Evolutionary conservation across 768 basidiomycete species (phyloP).

Genomic region (Naematelia encephala): DNA sequence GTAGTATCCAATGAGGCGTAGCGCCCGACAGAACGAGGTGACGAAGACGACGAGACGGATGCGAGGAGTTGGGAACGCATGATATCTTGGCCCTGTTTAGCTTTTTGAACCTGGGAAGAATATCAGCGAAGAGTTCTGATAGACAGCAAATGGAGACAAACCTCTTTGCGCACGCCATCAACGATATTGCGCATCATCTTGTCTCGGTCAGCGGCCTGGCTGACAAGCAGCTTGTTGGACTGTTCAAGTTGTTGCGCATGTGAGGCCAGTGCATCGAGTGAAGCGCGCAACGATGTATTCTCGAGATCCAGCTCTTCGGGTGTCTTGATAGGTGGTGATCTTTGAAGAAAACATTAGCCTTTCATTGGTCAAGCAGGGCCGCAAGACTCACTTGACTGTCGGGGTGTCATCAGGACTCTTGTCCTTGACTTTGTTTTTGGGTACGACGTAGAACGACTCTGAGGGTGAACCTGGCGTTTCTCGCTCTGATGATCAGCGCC

Average conservation of each 20-base stretch:
- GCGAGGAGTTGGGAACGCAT: conserved; percentile 30
- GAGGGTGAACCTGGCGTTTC: conserved; percentile 4
- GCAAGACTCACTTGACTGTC: background rate
- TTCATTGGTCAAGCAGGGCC: background rate
- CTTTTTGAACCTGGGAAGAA: conserved; percentile 24
- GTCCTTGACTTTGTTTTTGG: conserved; percentile 1
- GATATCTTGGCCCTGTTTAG: conserved; percentile 32
- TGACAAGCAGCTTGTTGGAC: conserved; percentile 25
- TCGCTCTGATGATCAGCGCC: background rate
- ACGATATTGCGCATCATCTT: conserved; percentile 39
- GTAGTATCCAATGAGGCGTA: background rate
- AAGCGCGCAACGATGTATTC: conserved; percentile 41
- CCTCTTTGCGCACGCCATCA: conserved; percentile 39
- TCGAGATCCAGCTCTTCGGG: conserved; percentile 47
- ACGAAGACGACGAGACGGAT: conserved; percentile 3
- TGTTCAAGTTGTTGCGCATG: conserved; percentile 37
- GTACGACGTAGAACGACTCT: conserved; percentile 33
- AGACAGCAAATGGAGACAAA: conserved; percentile 5
- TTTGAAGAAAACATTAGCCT: background rate
- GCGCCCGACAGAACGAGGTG: background rate
- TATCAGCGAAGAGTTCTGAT: background rate
- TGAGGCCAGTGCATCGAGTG: conserved; percentile 42
- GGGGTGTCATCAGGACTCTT: background rate
- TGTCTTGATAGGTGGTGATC: conserved; percentile 30
- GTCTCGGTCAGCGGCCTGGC: conserved; percentile 31